Conservation (phyloP, 805 yeast genomes). For the Nakazawaea peltata region DNA sequence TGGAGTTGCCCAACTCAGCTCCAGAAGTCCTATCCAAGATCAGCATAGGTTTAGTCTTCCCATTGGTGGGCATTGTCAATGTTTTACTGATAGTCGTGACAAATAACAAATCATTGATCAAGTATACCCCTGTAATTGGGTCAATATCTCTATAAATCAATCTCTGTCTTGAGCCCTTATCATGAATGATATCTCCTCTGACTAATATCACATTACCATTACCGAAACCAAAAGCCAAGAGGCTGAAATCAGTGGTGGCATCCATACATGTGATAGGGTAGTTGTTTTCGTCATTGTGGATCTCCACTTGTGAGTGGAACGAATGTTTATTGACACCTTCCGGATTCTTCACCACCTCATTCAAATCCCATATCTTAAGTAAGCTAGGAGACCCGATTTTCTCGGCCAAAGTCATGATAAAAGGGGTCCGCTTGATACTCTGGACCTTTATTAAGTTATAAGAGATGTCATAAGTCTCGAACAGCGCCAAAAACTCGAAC, state of each 20-base stretch:
- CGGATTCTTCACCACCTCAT: constrained; percentile 29
- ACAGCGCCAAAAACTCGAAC: constrained; percentile 38
- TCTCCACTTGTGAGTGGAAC: constrained; percentile 53
- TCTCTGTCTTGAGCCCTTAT: constrained; percentile 85
- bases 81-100: constrained; percentile 71
- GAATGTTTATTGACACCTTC: constrained; percentile 19
- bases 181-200: constrained; percentile 83
- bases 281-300: constrained; percentile 67
- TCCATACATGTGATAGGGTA: constrained; percentile 69
- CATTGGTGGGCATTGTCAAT: constrained; percentile 66
- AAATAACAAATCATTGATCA: constrained; percentile 50
- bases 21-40: constrained; percentile 39
- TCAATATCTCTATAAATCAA: constrained; percentile 65
- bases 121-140: constrained; percentile 72
- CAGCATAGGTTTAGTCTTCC: constrained; percentile 56
- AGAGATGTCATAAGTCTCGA: constrained; percentile 57
- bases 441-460: constrained; percentile 54
- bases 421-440: constrained; percentile 37
- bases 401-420: constrained; percentile 69
- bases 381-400: constrained; percentile 61
- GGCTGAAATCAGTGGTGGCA: constrained; percentile 45
- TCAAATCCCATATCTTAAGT: constrained; percentile 68
- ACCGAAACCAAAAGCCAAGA: constrained; percentile 71
- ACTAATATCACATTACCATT: constrained; percentile 77
- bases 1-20: constrained; percentile 41